These are phyloP conservation scores for Penicillium sp. DNA, from an alignment of 2,329 filamentous ascomycete species.

Conservation along the genomic window DNA sequence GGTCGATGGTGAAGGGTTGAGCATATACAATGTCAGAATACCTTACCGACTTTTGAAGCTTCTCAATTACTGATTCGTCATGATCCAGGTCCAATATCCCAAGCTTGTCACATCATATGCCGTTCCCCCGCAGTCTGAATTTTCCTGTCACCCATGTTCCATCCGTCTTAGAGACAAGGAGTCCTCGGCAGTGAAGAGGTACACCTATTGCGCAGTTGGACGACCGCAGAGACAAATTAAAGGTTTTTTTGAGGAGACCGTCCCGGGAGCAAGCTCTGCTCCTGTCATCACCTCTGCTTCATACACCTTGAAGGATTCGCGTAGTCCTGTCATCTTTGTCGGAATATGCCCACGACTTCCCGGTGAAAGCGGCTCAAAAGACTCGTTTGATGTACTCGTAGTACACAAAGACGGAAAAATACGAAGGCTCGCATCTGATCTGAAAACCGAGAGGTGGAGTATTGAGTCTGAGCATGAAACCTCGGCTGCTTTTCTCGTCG, in stretches of 20 bases:
- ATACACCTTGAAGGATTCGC: slow-evolving; percentile 35
- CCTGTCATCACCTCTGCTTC: slow-evolving; percentile 36
- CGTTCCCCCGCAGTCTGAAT: slow-evolving; percentile 56
- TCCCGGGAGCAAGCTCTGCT: slow-evolving; percentile 27
- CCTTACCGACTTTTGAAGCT: neutral
- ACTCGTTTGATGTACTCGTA: slow-evolving; percentile 37
- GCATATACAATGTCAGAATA: slow-evolving; percentile 56
- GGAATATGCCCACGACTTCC: slow-evolving; percentile 32
- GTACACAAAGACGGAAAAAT: slow-evolving; percentile 44
- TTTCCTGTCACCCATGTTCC: slow-evolving; percentile 57
- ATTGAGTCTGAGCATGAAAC: slow-evolving; percentile 31
- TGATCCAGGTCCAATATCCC: slow-evolving; percentile 55
- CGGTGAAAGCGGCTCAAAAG: slow-evolving; percentile 21
- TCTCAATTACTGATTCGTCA: slow-evolving; percentile 2
- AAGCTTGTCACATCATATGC: slow-evolving; percentile 59
- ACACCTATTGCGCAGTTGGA: slow-evolving; percentile 53
- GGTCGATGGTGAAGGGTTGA: slow-evolving; percentile 59
- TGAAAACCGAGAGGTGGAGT: slow-evolving; percentile 38
- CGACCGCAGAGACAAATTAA: slow-evolving; percentile 50
- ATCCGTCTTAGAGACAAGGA: slow-evolving; percentile 49
- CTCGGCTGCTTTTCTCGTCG: slow-evolving; percentile 34
- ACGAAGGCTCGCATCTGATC: slow-evolving; percentile 36
- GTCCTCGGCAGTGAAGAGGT: slow-evolving; percentile 45
- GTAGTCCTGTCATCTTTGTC: slow-evolving; percentile 35
- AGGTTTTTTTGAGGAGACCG: slow-evolving; percentile 51